Conservation (phyloP, 495 filamentous ascomycete species). For the Xylaria sp. region DNA sequence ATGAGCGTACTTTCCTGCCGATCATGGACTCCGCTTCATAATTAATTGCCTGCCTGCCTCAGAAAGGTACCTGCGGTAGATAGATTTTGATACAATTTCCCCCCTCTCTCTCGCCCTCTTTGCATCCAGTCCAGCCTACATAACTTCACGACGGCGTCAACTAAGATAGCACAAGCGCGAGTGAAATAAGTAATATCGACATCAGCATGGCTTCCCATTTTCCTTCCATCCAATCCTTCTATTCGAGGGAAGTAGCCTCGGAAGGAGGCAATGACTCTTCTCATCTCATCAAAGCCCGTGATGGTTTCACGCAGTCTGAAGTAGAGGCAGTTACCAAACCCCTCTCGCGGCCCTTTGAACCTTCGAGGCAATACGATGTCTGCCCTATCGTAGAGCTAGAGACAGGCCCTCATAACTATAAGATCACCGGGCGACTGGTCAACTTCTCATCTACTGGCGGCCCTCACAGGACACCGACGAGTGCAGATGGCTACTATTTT, state of each 20-base stretch:
- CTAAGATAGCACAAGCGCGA: background rate
- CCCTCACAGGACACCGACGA: conserved; percentile 34
- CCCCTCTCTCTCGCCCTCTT: too few relatives aligned
- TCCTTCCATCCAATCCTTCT: conserved; percentile 64
- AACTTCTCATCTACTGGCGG: conserved; percentile 60
- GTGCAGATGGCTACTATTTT: conserved; percentile 55
- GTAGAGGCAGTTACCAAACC: conserved; percentile 49
- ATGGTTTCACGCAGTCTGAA: conserved; percentile 61
- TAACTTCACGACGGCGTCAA: background rate
- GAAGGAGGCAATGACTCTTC: conserved; percentile 21
- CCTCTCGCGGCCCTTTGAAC: conserved; percentile 57
- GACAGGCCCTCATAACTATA: conserved; percentile 58
- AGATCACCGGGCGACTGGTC: conserved; percentile 64
- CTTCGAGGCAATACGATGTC: conserved; percentile 59
- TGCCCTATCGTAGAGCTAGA: conserved; percentile 57
- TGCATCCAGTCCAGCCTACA: background rate
- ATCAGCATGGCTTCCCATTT: conserved; percentile 46
- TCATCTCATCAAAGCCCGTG: conserved; percentile 34
- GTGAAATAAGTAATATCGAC: background rate
- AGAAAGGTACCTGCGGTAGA: too few relatives aligned
- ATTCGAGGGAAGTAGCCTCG: conserved; percentile 40
- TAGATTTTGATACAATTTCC: background rate
- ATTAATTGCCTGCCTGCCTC: too few relatives aligned
- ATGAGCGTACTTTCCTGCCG: background rate
- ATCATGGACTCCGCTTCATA: too few relatives aligned